Base-by-base conservation (phyloP, 2,329 filamentous ascomycete species). In the Pseudogymnoascus sp. region DNA sequence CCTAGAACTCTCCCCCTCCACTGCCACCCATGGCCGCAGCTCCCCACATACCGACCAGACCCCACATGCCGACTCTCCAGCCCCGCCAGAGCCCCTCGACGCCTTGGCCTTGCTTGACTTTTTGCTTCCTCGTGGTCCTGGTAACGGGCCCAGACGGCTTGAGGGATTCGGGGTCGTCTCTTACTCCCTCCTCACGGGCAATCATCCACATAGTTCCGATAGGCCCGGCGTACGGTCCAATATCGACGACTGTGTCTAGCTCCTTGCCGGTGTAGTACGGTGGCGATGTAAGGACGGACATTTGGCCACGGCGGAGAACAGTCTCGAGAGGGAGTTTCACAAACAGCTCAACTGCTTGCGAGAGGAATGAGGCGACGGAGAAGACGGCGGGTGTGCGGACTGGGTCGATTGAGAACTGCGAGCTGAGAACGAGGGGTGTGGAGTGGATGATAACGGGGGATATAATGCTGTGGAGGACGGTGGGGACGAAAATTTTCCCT, bases 201-300 rank as follows among this genome's bases (percentile, higher is more conserved):
- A 99, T 94, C 64, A 84, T 84, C 80, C 91, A 93, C 83, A 97
- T 92, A 2, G 93, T 97, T 2, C 91, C 90, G n/a, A 94, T 73
- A 1, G 96, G 81, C n/a, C 94, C 94, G 35, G 84, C 80, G 73
- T 96, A 99, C 3, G 84, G 84, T 2, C 92, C 92, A 0, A 90
- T 80, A 2, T 89, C 86, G 0, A 97, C 86, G 61, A 97, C 87
- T 0, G 90, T 92, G 61, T 90, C 86, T 52, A 89, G 71, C 58
- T 75, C 78, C 68, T 60, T 74, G 58, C 39, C 37, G 2, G 81
- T 66, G 62, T 84, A 82, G 9, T 76, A 69, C 1, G 81, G 80
- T 12, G 80, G 80, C 13, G 81, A 80, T 1, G 60, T 58, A 52
- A 90, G 80, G 0, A 91, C 85, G 1, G 87, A 80, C 63, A 94